These are phyloP conservation scores for Penstemon eatonii DNA, from an alignment of 257 asterid genomes.

Conservation along the genomic window DNA sequence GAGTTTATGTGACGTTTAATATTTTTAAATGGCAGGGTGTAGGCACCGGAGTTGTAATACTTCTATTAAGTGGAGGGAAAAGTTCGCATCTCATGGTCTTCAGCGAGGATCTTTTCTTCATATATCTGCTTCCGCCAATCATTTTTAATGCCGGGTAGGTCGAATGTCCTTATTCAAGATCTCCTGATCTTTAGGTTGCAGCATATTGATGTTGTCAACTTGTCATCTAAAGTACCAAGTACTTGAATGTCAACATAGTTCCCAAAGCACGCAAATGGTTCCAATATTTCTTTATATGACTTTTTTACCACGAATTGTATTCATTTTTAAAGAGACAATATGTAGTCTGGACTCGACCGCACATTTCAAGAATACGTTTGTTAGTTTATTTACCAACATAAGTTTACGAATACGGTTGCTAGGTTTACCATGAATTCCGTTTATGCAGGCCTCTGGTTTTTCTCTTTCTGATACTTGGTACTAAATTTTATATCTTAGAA, in stretches of 20 bases:
- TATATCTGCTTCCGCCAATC: constrained; percentile 97
- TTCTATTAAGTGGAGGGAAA: constrained; percentile 71
- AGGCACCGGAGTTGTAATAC: constrained; percentile 77
- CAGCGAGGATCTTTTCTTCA: constrained; percentile 94
- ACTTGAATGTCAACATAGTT: constrained; percentile 7
- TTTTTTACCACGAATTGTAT: not conserved
- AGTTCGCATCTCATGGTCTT: constrained; percentile 91
- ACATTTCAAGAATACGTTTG: not conserved
- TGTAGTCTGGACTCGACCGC: not conserved
- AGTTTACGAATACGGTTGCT: too few species aligned
- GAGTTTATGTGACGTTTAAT: constrained; percentile 15
- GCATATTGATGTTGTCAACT: constrained; percentile 2
- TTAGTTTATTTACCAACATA: too few species aligned
- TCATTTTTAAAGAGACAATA: not conserved
- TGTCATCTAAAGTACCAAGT: not conserved
- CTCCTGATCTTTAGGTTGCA: constrained; percentile 5
- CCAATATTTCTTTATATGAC: not conserved
- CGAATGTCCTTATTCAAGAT: not conserved
- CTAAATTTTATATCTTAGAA: not conserved
- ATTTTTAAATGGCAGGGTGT: constrained; percentile 46
- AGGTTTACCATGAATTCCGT: not conserved
- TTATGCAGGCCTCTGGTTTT: not conserved
- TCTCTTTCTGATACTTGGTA: not conserved
- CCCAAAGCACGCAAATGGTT: not conserved
- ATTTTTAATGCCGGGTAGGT: constrained; percentile 88